These are phyloP conservation scores for Cystoderma amianthinum DNA, from an alignment of 768 basidiomycete species.

Conservation along the genomic window DNA sequence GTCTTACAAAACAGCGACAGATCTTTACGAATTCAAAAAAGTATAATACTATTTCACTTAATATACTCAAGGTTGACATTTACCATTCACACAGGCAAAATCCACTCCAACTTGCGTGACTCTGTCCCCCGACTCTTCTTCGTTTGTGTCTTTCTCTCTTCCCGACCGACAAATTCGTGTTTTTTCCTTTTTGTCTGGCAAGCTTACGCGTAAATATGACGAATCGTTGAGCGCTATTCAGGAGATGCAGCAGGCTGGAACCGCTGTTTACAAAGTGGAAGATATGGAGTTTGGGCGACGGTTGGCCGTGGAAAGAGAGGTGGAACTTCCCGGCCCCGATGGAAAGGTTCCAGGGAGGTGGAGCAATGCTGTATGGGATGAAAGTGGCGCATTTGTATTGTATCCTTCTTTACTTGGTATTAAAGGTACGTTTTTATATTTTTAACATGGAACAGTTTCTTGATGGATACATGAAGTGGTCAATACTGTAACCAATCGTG, in stretches of 20 bases:
- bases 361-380: slow-evolving; percentile 95
- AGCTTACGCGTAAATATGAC: slow-evolving; percentile 89
- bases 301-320: slow-evolving; percentile 86
- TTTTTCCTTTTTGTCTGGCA: slow-evolving; percentile 87
- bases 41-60: slow-evolving; percentile 30
- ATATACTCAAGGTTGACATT: not conserved
- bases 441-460: not conserved
- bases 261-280: slow-evolving; percentile 85
- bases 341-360: slow-evolving; percentile 68
- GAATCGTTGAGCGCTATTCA: slow-evolving; percentile 89
- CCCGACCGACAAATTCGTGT: slow-evolving; percentile 92
- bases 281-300: slow-evolving; percentile 99
- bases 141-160: slow-evolving; percentile 89
- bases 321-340: slow-evolving; percentile 78
- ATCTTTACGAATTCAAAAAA: slow-evolving; percentile 98
- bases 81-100: slow-evolving; percentile 59
- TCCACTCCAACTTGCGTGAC: slow-evolving; percentile 88
- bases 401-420: slow-evolving; percentile 93
- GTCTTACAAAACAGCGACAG: slow-evolving; percentile 87
- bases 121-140: slow-evolving; percentile 81
- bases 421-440: slow-evolving; percentile 54
- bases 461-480: slow-evolving; percentile 51
- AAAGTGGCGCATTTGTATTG: slow-evolving; percentile 89
- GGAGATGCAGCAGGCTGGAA: slow-evolving; percentile 99
- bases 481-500: slow-evolving; percentile 91